Percentiles rank a stretch among this genome's conserved stretches.
Evolutionary conservation across 2,329 filamentous ascomycete genomes (phyloP).

Genomic region (Byssothecium circinans): DNA sequence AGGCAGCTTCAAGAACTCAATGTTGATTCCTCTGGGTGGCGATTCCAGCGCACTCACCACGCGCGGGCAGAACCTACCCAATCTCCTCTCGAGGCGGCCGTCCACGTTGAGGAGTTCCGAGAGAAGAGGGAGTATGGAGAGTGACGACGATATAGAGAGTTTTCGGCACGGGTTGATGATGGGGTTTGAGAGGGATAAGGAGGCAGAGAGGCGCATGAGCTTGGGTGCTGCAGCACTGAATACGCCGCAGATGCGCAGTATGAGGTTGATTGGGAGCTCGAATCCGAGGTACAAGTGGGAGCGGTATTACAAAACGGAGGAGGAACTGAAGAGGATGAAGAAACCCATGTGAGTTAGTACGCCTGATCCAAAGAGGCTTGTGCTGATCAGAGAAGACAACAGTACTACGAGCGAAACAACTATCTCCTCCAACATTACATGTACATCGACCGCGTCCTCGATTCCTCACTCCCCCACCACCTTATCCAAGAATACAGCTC

Average conservation of each 20-base stretch:
- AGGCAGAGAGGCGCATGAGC: slow-evolving; percentile 45
- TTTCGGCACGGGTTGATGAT: slow-evolving; percentile 30
- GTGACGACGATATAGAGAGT: slow-evolving; percentile 36
- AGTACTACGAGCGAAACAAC: slow-evolving; percentile 90
- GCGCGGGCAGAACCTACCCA: slow-evolving; percentile 49
- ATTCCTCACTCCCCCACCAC: slow-evolving; percentile 89
- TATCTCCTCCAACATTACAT: slow-evolving; percentile 87
- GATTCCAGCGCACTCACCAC: slow-evolving; percentile 45
- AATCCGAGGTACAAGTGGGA: slow-evolving; percentile 86
- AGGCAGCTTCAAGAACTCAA: slow-evolving; percentile 43
- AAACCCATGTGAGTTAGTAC: slow-evolving; percentile 69
- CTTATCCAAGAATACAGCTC: slow-evolving; percentile 86
- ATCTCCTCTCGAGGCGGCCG: slow-evolving; percentile 34
- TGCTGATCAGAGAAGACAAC: too few species aligned
- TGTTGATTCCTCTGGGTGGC: slow-evolving; percentile 48
- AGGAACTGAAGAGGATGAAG: slow-evolving; percentile 70
- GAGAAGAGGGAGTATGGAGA: slow-evolving; percentile 35
- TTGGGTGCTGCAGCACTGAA: slow-evolving; percentile 48
- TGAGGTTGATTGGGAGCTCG: slow-evolving; percentile 83
- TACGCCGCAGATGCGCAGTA: slow-evolving; percentile 72
- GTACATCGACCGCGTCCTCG: slow-evolving; percentile 87
- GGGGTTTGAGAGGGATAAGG: slow-evolving; percentile 37
- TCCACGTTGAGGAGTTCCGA: slow-evolving; percentile 33
- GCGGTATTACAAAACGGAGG: slow-evolving; percentile 80
- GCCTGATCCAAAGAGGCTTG: too few species aligned